These are phyloP conservation scores for Phialemonium atrogriseum DNA, from an alignment of 2,329 filamentous ascomycete genomes.

Conservation along the genomic window DNA sequence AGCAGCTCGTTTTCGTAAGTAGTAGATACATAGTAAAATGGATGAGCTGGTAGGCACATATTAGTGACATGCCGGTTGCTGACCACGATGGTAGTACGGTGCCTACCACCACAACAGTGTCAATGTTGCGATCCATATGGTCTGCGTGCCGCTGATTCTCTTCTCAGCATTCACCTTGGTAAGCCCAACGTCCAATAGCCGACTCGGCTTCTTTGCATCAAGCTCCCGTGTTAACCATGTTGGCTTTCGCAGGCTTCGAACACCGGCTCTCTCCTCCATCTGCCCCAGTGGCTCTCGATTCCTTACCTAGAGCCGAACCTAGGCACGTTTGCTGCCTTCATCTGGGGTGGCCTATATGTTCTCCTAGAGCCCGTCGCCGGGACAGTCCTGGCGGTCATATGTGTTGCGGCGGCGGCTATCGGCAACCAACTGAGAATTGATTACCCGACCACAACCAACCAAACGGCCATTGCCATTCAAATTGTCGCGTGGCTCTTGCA, in stretches of 20 bases:
- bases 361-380: slow-evolving; percentile 93
- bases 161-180: slow-evolving; percentile 48
- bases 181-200: too few relatives aligned
- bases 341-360: slow-evolving; percentile 68
- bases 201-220: background rate
- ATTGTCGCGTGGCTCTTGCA: slow-evolving; percentile 77
- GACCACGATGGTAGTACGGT: slow-evolving; percentile 80
- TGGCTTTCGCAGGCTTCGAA: slow-evolving; percentile 44
- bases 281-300: slow-evolving; percentile 58
- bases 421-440: slow-evolving; percentile 66
- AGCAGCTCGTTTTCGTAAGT: slow-evolving; percentile 73
- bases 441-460: slow-evolving; percentile 38
- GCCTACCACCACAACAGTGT: slow-evolving; percentile 72
- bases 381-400: slow-evolving; percentile 63
- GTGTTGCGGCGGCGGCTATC: slow-evolving; percentile 66
- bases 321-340: slow-evolving; percentile 29
- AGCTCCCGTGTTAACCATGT: background rate
- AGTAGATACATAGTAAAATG: too few relatives aligned
- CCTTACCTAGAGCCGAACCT: slow-evolving; percentile 50
- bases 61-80: too few relatives aligned
- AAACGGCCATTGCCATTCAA: slow-evolving; percentile 58
- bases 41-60: too few relatives aligned
- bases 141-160: slow-evolving; percentile 69
- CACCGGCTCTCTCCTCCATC: slow-evolving; percentile 52
- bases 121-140: slow-evolving; percentile 72